Evolutionary conservation across 1,284 basidiomycete genomes (phyloP).

Genomic region (Farysia itapuensis): DNA sequence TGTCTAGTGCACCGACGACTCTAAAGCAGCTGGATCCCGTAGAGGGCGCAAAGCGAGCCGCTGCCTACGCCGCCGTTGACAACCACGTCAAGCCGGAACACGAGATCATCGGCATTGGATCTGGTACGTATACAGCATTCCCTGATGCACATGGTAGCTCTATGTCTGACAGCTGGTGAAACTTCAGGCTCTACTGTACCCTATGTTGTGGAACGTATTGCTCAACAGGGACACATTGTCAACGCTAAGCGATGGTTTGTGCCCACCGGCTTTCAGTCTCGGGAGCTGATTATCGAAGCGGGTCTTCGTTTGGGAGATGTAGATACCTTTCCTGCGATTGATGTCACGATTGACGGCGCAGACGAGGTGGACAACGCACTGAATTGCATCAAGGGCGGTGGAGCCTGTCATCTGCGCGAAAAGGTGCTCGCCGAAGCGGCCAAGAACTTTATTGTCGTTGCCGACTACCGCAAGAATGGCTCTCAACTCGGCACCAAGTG

Average conservation of each 20-base stretch:
- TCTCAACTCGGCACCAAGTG: conserved; percentile 79
- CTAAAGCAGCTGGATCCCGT: conserved; percentile 25
- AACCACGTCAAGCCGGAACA: conserved; percentile 79
- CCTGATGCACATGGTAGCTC: not conserved
- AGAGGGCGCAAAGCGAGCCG: conserved; percentile 75
- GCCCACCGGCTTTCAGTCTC: conserved; percentile 81
- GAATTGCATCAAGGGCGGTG: conserved; percentile 97
- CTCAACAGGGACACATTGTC: conserved; percentile 74
- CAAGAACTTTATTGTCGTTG: conserved; percentile 83
- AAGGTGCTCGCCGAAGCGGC: conserved; percentile 95
- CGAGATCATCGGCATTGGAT: conserved; percentile 67
- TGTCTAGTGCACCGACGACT: too few species aligned
- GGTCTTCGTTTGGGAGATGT: conserved; percentile 82
- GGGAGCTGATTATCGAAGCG: conserved; percentile 84
- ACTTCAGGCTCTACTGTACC: conserved; percentile 88
- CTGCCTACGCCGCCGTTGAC: conserved; percentile 93
- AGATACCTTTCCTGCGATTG: conserved; percentile 71
- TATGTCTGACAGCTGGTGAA: not conserved
- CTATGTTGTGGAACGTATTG: conserved; percentile 92
- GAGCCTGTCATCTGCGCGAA: conserved; percentile 93
- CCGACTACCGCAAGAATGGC: conserved; percentile 84
- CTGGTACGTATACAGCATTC: too few species aligned
- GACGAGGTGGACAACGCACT: conserved; percentile 88
- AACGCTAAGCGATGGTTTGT: conserved; percentile 67
- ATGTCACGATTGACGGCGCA: conserved; percentile 95